phyloP scores from a whole-genome alignment of 176 grass and related monocot species.

The Triticum dicoccoides region DNA sequence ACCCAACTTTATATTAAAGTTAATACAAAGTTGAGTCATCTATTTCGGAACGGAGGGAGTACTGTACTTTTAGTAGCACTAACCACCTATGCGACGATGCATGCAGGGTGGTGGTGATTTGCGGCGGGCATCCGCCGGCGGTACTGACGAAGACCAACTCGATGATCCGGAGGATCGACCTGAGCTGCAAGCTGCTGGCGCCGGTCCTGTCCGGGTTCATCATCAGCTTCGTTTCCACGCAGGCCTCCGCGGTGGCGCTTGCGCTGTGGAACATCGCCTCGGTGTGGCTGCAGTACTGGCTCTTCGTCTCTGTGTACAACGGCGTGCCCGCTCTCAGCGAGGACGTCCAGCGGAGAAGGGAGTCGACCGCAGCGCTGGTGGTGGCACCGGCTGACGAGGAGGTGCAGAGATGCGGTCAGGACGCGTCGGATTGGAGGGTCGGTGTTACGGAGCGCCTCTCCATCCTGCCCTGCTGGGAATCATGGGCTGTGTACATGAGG shows the following conservation, averaged over 20 bases:
- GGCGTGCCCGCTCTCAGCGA: constrained; percentile 62
- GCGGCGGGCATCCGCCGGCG: constrained; percentile 28
- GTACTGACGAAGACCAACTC: constrained; percentile 82
- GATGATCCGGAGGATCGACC: constrained; percentile 84
- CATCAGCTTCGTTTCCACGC: constrained; percentile 77
- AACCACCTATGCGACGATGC: background rate
- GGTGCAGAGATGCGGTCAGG: background rate
- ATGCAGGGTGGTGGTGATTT: constrained; percentile 90
- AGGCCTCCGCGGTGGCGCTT: constrained; percentile 64
- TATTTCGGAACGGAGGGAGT: too few species aligned
- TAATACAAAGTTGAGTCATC: too few species aligned
- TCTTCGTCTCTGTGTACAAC: constrained; percentile 74
- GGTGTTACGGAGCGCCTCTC: constrained; percentile 40
- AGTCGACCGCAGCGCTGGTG: background rate
- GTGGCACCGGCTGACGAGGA: constrained; percentile 3
- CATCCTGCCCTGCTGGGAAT: constrained; percentile 64
- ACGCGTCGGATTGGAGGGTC: constrained; percentile 32
- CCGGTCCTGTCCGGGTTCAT: constrained; percentile 77
- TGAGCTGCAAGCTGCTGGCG: constrained; percentile 84
- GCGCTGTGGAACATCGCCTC: constrained; percentile 64
- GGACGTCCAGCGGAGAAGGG: constrained; percentile 31
- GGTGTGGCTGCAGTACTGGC: constrained; percentile 73
- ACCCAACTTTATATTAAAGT: too few species aligned
- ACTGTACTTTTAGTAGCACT: too few species aligned
- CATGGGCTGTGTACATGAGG: constrained; percentile 65